Base-by-base conservation (phyloP, 2,329 filamentous ascomycete genomes). In the Pseudopyrenochaeta lycopersici region DNA sequence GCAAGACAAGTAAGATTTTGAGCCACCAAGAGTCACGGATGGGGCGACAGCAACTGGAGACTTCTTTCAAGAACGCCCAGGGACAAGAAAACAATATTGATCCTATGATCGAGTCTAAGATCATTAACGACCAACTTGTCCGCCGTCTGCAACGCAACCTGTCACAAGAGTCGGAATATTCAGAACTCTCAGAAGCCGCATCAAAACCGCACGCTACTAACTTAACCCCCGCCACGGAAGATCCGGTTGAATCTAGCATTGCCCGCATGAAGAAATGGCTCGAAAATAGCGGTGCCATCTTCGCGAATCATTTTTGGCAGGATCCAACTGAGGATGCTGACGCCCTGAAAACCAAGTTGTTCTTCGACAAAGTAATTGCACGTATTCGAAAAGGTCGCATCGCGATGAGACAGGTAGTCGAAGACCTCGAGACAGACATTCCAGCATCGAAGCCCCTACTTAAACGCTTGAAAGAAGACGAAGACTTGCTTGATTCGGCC, bases 271-370 rank as follows among this genome's bases (percentile, higher is more conserved):
- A 60, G 7, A 67, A 56, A 10, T 73, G 68, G 70, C 51, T 73
- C 7, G 64, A 71, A 31, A 60, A 60, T 18, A 56, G 67, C 7
- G 61, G 69, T 21, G 62, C 60, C 12, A 56, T 53, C 11, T 61
- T 73, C 17, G 58, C 67, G 7, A 64, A 61, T 15, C 56, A 69
- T 23, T 71, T 74, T 46, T 74, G 70, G 70, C 65, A 70, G 45
- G 67, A 72, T 32, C 70, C 71, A 6, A 62, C 69, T 10, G 62
- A 67, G 41, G 60, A 66, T 46, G 62, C 56, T 9, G 65, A 67
- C n/a, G 53, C 59, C 10, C 52, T 45, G 12, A 64, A 67, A 21
- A 59, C 65, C 2, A 54, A 63, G 11, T 12, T 63, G 4, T 66
- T 62, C 17, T 67, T 65, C 30, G 52, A 60, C n/a, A 65, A 63